These are phyloP conservation scores for Pholiota conissans DNA, from an alignment of 768 basidiomycete genomes.

Conservation along the genomic window DNA sequence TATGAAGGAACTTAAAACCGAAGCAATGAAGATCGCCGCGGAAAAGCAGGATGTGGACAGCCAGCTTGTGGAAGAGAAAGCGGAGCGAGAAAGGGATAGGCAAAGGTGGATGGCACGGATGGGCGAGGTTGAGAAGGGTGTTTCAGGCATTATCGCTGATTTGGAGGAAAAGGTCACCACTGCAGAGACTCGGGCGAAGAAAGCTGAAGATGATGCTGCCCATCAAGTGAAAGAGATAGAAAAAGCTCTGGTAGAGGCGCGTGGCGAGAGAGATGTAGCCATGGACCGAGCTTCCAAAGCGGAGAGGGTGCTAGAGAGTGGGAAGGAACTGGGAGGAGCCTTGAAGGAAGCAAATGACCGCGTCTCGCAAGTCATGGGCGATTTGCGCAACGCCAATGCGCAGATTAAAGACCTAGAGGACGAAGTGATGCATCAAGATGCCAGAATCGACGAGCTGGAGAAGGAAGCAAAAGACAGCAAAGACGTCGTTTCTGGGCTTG, in stretches of 20 bases:
- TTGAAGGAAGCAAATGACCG: conserved; percentile 66
- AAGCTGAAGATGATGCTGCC: conserved; percentile 37
- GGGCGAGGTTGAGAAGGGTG: conserved; percentile 69
- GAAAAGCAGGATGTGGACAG: conserved; percentile 48
- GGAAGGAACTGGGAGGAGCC: conserved; percentile 68
- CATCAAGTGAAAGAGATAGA: conserved; percentile 45
- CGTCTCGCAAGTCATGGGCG: conserved; percentile 51
- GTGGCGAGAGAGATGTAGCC: conserved; percentile 55
- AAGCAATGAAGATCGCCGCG: conserved; percentile 42
- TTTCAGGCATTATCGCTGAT: conserved; percentile 63
- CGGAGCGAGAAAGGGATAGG: conserved; percentile 63
- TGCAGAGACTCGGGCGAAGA: conserved; percentile 48
- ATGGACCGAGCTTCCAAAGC: conserved; percentile 63
- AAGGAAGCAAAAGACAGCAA: conserved; percentile 56
- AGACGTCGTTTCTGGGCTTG: conserved; percentile 40
- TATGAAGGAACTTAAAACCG: conserved; percentile 47
- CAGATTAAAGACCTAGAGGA: conserved; percentile 65
- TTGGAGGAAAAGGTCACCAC: conserved; percentile 55
- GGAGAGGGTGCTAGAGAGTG: conserved; percentile 61
- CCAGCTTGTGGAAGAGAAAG: conserved; percentile 53
- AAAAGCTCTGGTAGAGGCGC: conserved; percentile 41
- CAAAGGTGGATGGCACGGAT: conserved; percentile 72
- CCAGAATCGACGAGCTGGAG: conserved; percentile 55
- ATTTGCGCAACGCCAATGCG: conserved; percentile 58
- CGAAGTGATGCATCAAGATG: conserved; percentile 52